Percentiles rank a stretch among this genome's conserved stretches.
Conservation (phyloP, 441 rosid genomes). For the Bruguiera hainesii region DNA sequence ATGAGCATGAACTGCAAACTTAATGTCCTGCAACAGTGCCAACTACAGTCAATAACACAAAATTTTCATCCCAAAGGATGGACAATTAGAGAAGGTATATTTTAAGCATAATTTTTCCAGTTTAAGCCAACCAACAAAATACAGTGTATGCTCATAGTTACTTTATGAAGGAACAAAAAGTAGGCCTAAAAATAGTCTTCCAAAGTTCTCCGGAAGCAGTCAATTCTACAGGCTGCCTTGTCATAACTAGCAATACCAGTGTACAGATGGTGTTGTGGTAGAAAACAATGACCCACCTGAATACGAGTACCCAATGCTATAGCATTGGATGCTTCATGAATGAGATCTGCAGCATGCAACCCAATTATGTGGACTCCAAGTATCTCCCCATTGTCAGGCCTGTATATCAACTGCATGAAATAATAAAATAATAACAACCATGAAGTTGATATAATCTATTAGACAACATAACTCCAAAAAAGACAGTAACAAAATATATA, state of each 20-base stretch:
- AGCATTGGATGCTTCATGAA: constrained; percentile 99
- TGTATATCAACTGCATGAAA: constrained; percentile 75
- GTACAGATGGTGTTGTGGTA: neutral
- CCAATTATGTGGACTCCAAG: constrained; percentile 97
- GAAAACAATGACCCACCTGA: constrained; percentile 40
- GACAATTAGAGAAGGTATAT: neutral
- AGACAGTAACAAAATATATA: neutral
- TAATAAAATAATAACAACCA: constrained; percentile 10
- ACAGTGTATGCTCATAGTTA: neutral
- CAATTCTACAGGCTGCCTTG: neutral
- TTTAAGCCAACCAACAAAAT: neutral
- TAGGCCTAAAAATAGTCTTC: constrained; percentile 2
- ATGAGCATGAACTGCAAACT: constrained; percentile 92
- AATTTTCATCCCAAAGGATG: neutral
- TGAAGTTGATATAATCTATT: neutral
- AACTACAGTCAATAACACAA: neutral
- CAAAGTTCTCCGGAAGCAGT: neutral
- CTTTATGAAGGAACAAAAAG: neutral
- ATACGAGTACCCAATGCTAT: constrained; percentile 85
- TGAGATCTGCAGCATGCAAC: constrained; percentile 95
- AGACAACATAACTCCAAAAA: neutral
- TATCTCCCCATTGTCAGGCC: constrained; percentile 95
- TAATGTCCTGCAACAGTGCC: constrained; percentile 60
- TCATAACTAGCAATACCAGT: neutral
- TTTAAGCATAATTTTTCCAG: neutral